A percentile compares a stretch with the other conserved stretches of the same genome.
Conservation (phyloP, 176 grass and related monocot genomes). For the Urochloa ruziziensis region DNA sequence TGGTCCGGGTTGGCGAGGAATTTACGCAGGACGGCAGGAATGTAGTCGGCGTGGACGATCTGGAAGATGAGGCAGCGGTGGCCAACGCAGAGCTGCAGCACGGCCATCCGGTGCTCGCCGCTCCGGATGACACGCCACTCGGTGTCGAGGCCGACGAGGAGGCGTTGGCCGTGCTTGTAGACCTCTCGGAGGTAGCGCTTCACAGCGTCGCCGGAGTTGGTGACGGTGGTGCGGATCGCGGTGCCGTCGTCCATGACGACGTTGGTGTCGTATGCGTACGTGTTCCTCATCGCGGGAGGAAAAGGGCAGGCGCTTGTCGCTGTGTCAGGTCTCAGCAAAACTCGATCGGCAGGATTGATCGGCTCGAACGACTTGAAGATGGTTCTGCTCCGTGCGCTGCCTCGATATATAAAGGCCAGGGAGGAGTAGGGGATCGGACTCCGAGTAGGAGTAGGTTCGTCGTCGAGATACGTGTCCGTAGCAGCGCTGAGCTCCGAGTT, state of each 20-base stretch:
- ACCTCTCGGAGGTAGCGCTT: conserved; percentile 22
- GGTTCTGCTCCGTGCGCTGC: background rate
- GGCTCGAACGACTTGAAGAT: background rate
- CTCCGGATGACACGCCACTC: too few species aligned
- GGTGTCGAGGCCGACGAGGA: conserved; percentile 47
- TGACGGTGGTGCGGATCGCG: conserved; percentile 44
- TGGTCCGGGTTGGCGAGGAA: conserved; percentile 41
- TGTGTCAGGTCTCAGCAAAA: background rate
- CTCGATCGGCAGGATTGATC: background rate
- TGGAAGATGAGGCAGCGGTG: conserved; percentile 60
- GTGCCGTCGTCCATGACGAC: conserved; percentile 17
- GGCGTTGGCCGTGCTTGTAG: background rate
- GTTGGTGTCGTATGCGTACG: conserved; percentile 12
- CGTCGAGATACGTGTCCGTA: too few species aligned
- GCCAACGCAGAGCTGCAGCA: conserved; percentile 75
- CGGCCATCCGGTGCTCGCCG: conserved; percentile 8
- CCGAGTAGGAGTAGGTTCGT: background rate
- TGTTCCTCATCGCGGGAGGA: background rate
- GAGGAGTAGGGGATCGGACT: background rate
- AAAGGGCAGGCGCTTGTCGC: background rate
- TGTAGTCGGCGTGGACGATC: conserved; percentile 17
- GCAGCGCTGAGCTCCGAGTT: background rate
- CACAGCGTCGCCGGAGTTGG: conserved; percentile 32
- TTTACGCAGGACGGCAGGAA: background rate
- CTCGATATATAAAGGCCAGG: background rate